Conservation (phyloP, 2,329 filamentous ascomycete genomes). For the Trichoderma brevicompactum region DNA sequence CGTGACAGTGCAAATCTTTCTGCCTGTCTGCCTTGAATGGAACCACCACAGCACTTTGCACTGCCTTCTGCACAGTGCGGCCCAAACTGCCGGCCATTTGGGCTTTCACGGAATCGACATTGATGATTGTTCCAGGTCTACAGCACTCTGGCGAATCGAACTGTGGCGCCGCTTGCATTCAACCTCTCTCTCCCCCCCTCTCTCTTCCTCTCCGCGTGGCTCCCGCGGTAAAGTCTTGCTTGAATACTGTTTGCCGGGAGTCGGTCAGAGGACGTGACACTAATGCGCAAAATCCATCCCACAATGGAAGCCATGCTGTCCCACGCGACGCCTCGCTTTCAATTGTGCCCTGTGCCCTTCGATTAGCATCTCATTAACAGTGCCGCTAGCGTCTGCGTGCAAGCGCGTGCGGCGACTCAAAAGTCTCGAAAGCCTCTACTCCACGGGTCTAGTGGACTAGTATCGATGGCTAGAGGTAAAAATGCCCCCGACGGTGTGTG, state of each 20-base stretch:
- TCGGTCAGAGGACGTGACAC: neutral
- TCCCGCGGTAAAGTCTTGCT: too few species aligned
- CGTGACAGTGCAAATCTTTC: neutral
- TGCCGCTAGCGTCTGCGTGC: neutral
- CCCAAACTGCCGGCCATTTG: slow-evolving; percentile 5
- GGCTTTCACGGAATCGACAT: neutral
- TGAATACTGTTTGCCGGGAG: neutral
- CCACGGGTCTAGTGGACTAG: neutral
- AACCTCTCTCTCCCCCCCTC: neutral
- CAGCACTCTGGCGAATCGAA: neutral
- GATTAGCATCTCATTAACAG: slow-evolving; percentile 12
- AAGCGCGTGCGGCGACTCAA: neutral
- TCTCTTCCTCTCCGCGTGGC: too few species aligned
- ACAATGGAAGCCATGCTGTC: neutral
- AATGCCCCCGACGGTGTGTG: neutral
- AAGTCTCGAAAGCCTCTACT: slow-evolving; percentile 14
- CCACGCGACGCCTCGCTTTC: neutral
- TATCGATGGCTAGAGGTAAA: neutral
- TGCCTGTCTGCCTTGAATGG: slow-evolving; percentile 16
- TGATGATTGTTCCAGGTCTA: neutral
- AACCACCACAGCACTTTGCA: neutral
- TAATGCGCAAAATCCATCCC: slow-evolving; percentile 12
- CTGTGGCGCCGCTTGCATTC: neutral
- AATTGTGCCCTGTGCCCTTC: neutral
- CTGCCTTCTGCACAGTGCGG: slow-evolving; percentile 18